These are phyloP conservation scores for Geranomyces michiganensis DNA, from an alignment of 192 early-diverging fungal genomes.

Conservation along the genomic window DNA sequence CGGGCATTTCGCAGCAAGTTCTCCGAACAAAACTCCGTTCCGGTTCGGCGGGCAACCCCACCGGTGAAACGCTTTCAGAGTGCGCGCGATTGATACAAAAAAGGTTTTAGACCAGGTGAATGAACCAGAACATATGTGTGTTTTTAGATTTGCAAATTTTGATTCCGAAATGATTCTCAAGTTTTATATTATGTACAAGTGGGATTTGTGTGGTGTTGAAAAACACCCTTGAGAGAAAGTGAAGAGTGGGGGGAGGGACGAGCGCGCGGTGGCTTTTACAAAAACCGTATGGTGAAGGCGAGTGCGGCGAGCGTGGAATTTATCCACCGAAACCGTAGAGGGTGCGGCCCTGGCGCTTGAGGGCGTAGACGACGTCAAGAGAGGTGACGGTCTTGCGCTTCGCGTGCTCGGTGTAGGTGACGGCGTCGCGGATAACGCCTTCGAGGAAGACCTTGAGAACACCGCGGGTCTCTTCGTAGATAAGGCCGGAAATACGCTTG, in stretches of 20 bases:
- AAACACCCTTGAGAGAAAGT: conserved; percentile 3
- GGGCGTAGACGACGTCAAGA: conserved; percentile 97
- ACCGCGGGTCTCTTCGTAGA: conserved; percentile 98
- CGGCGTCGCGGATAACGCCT: conserved; percentile 98
- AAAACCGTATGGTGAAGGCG: not conserved
- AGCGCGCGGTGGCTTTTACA: not conserved
- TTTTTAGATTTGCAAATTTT: no score
- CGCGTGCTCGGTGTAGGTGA: conserved; percentile 99
- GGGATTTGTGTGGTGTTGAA: not conserved
- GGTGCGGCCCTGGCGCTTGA: conserved; percentile 96
- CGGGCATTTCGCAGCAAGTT: no score
- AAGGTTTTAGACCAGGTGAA: no score
- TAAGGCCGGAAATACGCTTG: conserved; percentile 99
- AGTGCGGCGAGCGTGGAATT: conserved; percentile 15
- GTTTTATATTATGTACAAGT: conserved; percentile 7
- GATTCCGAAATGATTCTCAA: no score
- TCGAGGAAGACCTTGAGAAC: conserved; percentile 99
- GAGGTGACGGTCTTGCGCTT: conserved; percentile 99
- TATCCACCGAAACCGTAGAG: conserved; percentile 87
- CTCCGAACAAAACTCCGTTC: no score
- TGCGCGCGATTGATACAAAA: no score
- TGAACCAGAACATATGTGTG: no score
- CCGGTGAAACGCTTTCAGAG: no score
- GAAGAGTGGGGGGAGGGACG: not conserved
- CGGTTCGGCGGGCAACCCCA: no score